phyloP scores from a whole-genome alignment of 768 basidiomycete species.

The Calocera cornea region DNA sequence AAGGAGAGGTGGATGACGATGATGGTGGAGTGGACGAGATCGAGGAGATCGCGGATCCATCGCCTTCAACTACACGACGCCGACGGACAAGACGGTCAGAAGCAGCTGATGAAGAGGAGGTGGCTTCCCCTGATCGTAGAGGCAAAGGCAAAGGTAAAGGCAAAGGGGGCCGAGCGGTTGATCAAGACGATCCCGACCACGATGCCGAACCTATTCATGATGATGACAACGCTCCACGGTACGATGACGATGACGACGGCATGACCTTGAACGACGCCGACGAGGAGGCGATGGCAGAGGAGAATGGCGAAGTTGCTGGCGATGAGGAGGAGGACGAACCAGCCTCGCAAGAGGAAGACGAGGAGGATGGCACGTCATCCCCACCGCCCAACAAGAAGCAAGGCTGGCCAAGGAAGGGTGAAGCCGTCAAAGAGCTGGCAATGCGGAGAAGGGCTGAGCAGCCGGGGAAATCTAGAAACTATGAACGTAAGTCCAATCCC shows the following conservation, averaged over 20 bases:
- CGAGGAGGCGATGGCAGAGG: conserved; percentile 1
- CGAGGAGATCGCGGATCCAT: background rate
- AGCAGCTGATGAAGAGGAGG: background rate
- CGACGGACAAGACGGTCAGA: background rate
- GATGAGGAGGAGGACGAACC: conserved; percentile 11
- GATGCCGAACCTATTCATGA: background rate
- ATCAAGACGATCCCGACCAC: background rate
- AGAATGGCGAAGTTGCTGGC: conserved; percentile 7
- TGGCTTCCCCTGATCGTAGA: background rate
- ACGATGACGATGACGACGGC: conserved; percentile 10
- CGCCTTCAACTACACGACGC: background rate
- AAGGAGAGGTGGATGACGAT: background rate
- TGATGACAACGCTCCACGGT: background rate
- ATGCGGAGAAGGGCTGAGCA: conserved; percentile 5
- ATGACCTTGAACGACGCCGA: background rate
- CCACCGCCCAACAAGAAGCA: background rate
- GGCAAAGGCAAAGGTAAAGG: background rate
- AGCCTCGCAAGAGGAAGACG: conserved; percentile 13
- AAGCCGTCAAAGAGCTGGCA: background rate
- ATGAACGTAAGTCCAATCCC: background rate
- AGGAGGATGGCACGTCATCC: conserved; percentile 4
- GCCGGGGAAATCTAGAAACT: background rate
- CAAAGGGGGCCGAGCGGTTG: background rate
- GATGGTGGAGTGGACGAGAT: background rate
- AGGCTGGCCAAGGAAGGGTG: background rate